Percentiles rank a stretch among this genome's conserved stretches.
Conservation (phyloP, 495 filamentous ascomycete species). For the Penicillium longicatenatum region DNA sequence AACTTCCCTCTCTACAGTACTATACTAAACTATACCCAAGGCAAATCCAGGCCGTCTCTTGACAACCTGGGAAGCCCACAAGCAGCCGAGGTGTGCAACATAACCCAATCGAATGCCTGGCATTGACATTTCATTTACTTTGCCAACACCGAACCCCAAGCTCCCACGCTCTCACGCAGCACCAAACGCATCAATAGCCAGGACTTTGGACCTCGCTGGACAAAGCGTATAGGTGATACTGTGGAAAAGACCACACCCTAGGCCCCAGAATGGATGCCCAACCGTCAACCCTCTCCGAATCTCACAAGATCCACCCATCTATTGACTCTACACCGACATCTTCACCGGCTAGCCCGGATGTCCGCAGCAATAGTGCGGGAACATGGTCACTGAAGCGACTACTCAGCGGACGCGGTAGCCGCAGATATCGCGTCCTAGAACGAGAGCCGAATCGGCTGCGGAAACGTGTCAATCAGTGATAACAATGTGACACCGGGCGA, state of each 20-base stretch:
- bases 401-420: slow-evolving; percentile 39
- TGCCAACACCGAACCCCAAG: neutral
- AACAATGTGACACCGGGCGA: neutral
- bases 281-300: slow-evolving; percentile 22
- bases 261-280: slow-evolving; percentile 32
- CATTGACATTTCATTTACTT: neutral
- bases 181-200: neutral
- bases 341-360: slow-evolving; percentile 2
- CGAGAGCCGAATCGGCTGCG: slow-evolving; percentile 47
- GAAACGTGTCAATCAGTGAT: slow-evolving; percentile 28
- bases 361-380: slow-evolving; percentile 14
- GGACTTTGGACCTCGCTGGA: neutral
- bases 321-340: neutral
- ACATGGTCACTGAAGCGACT: slow-evolving; percentile 46
- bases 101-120: neutral
- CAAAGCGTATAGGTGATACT: neutral
- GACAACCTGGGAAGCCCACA: neutral
- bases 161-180: neutral
- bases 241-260: neutral
- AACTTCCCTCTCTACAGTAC: neutral
- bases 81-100: neutral
- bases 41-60: neutral
- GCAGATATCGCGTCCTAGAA: slow-evolving; percentile 44
- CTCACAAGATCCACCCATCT: slow-evolving; percentile 17
- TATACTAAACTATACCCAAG: neutral